Base-by-base conservation (phyloP, 2,329 filamentous ascomycete species). In the Calonectria multiphialidica region DNA sequence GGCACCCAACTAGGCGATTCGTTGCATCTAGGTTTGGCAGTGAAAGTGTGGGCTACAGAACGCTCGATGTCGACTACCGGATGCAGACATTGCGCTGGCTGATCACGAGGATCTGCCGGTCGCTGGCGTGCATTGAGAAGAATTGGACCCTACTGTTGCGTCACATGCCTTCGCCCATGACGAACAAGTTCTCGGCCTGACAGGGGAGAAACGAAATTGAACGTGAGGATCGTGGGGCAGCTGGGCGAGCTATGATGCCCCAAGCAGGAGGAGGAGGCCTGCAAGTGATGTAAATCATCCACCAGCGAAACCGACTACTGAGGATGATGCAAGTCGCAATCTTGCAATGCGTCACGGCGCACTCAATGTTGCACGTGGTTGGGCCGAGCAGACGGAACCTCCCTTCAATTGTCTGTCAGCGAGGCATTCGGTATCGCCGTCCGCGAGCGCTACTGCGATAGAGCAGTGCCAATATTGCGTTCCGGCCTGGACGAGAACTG, bases 401-500 rank as follows among this genome's bases (percentile, higher is more conserved):
- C 53, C 53, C 53, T 59, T 40, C 35, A 59, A 16, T 23, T 40
- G 53, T 16, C 16, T 40, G 53, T 25, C 21, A 30, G 42, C 9
- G 62, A 66, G 21, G 53, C 53, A 50, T 45, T 62, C 66, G 66
- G 61, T 55, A 42, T 57, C 50, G 64, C 49, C 37, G 37, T 44
- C 37, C 16, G 45, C 64, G 64, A 66, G 64, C 49, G 42, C 40
- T 44, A 49, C 40, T 30, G 50, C 57, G 50, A n/a, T 50, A 59
- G 55, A 23, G 40, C 30, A 33, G 40, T 59, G 50, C 42, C 28
- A 30, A 30, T 30, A 42, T 61, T 47, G 65, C 65, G 57, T 64
- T 57, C 49, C 65, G 50, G 62, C 18, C 40, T 59, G 42, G 30
- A 40, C 33, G 61, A 71, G 13, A 21, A n/a, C 10, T 30, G 77